Evolutionary conservation across 306 rosid species (phyloP), one percentile per base, ranked within the genome.

Genomic region (Corylus americana): DNA sequence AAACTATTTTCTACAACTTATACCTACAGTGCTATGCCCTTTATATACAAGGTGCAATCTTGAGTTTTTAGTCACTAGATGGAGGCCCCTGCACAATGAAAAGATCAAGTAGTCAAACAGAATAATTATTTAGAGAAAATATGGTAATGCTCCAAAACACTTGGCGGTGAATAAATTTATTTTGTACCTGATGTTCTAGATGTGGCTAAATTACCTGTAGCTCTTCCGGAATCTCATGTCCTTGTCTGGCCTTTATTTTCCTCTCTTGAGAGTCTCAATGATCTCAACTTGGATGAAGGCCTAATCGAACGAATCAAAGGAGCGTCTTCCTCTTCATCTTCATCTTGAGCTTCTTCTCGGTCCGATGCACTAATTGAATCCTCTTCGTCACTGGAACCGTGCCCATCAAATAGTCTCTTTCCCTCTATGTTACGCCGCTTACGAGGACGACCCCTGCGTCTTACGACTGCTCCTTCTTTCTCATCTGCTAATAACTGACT

Each of bases 391-490:
- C 97, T 91, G 73, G 96, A 82, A 83, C 85, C 82, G 13, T 91
- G 98, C 73, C 88, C 97, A 55, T 92, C 93, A 85, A 95, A 95
- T 81, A 95, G 98, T 82, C 89, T 90, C 83, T 91, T 95, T 74
- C 97, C 97, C 51, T 85, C 71, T 51, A 94, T 77, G 73, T 80
- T 83, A 74, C 83, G 91, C 83, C 70, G 80, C 82, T 95, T 95
- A 8, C 90, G 98, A 49, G 98, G 98, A 63, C 98, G 97, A 71
- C 98, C 98, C 86, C 97, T 89, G 62, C 94, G 95, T 85, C 85
- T 89, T 14, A 76, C 88, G 64, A 93, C 10, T 66, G 78, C 74
- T 71, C 92, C 91, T 63, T 91, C 98, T 83, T 90, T 90, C 77
- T 92, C 98, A 81, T 95, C 98, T 92, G 91, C 90, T 75, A 77